Conservation (phyloP, 495 filamentous ascomycete species). For the Penicillium paradoxum region DNA sequence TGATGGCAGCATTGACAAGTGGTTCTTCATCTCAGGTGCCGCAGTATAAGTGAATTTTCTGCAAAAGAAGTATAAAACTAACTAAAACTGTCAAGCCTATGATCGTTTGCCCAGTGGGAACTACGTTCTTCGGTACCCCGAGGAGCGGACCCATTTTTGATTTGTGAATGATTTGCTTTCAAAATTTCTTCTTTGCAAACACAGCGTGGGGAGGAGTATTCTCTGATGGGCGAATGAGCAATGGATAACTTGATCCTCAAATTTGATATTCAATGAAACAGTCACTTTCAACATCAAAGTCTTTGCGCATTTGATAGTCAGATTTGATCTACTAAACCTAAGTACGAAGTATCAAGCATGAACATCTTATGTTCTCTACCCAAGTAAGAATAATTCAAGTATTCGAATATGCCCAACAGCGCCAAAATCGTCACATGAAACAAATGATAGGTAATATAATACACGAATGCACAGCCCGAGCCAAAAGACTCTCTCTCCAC, state of each 20-base stretch:
- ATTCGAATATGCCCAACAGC: conserved; percentile 1
- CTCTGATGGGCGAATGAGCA: neutral
- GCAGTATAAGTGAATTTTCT: conserved; percentile 57
- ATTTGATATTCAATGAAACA: neutral
- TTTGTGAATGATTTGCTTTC: neutral
- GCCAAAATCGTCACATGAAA: conserved; percentile 8
- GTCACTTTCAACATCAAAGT: neutral
- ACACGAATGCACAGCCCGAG: conserved; percentile 24
- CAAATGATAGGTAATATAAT: conserved; percentile 19
- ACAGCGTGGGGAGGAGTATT: neutral
- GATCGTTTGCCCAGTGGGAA: neutral
- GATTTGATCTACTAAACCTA: too few species aligned
- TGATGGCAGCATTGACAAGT: conserved; percentile 97
- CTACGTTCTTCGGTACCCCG: neutral
- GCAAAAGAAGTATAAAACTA: conserved; percentile 13
- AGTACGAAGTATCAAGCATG: neutral
- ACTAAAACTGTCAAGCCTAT: conserved; percentile 10
- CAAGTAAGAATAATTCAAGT: neutral
- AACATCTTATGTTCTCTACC: neutral
- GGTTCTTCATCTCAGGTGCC: conserved; percentile 99
- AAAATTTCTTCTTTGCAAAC: neutral
- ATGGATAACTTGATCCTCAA: neutral
- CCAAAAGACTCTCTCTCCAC: conserved; percentile 6
- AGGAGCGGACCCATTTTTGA: neutral
- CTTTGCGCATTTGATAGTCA: too few species aligned